These are phyloP conservation scores for Fusarium concolor DNA, from an alignment of 2,329 filamentous ascomycete genomes.

Conservation along the genomic window DNA sequence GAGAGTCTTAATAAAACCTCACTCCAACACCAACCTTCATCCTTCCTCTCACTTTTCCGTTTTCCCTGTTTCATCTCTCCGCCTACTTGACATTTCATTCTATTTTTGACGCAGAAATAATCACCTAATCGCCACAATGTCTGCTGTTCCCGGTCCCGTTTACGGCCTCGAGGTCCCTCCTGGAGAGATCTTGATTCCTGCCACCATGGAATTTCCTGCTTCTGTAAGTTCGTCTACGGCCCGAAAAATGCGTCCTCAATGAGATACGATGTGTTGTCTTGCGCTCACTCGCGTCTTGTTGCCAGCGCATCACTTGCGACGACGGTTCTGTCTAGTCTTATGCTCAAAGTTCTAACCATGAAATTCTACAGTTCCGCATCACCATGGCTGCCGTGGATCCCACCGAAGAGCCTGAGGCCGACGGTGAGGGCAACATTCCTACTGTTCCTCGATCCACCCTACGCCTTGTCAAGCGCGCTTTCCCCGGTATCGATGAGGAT, in stretches of 20 bases:
- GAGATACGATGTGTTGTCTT: neutral
- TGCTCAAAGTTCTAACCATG: slow-evolving; percentile 23
- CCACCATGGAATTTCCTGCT: slow-evolving; percentile 81
- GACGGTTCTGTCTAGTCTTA: neutral
- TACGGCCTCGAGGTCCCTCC: slow-evolving; percentile 93
- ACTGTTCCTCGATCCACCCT: slow-evolving; percentile 82
- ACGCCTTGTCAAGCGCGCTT: slow-evolving; percentile 84
- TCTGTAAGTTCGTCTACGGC: slow-evolving; percentile 71
- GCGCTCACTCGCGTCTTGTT: neutral
- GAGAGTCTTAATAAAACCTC: slow-evolving; percentile 31
- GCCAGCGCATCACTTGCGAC: slow-evolving; percentile 29
- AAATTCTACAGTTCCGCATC: slow-evolving; percentile 80
- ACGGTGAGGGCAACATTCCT: slow-evolving; percentile 71
- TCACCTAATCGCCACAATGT: slow-evolving; percentile 58
- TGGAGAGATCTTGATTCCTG: slow-evolving; percentile 84
- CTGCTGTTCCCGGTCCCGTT: slow-evolving; percentile 77
- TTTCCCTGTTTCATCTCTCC: slow-evolving; percentile 14
- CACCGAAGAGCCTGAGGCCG: slow-evolving; percentile 76
- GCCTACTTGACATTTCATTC: slow-evolving; percentile 3
- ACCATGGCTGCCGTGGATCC: slow-evolving; percentile 99
- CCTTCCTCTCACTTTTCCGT: slow-evolving; percentile 19
- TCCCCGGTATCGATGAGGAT: slow-evolving; percentile 65
- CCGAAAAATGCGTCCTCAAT: neutral
- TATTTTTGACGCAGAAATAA: slow-evolving; percentile 2
- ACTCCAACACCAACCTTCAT: slow-evolving; percentile 32